Percentiles rank a stretch among this genome's conserved stretches.
These are phyloP conservation scores for Corallochytrium limacisporum DNA, from an alignment of 78 protist genomes.

Conservation along the genomic window DNA sequence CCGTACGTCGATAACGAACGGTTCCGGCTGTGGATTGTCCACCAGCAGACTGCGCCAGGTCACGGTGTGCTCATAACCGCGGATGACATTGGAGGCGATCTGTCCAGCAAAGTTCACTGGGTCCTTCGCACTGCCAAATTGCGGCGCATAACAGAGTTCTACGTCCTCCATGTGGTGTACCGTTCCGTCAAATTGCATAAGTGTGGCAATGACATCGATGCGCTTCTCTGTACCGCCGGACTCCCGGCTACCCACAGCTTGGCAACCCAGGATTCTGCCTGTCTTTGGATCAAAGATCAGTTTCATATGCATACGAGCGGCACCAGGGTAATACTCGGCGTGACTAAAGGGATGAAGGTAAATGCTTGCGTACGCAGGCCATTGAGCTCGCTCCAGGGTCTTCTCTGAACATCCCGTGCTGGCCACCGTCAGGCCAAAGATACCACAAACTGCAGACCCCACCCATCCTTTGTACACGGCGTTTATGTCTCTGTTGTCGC, in stretches of 20 bases:
- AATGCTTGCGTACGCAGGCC: background rate
- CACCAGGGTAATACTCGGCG: constrained; percentile 35
- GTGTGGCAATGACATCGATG: constrained; percentile 27
- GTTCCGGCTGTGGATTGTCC: background rate
- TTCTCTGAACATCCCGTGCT: constrained; percentile 6
- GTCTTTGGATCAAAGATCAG: background rate
- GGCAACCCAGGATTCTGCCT: constrained; percentile 28
- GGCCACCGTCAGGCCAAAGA: constrained; percentile 2
- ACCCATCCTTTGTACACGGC: background rate
- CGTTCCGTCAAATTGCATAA: constrained; percentile 14
- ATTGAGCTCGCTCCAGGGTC: background rate
- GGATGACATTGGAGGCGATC: constrained; percentile 4
- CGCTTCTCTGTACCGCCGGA: constrained; percentile 22
- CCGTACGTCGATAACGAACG: constrained; percentile 7
- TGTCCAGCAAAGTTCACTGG: constrained; percentile 27
- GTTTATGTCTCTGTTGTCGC: background rate
- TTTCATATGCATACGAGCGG: constrained; percentile 7
- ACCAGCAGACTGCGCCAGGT: background rate
- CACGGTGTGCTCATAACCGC: background rate
- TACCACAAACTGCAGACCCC: constrained; percentile 11
- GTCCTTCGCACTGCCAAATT: constrained; percentile 23
- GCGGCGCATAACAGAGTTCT: constrained; percentile 42
- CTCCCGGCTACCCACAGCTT: constrained; percentile 32
- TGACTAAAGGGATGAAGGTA: background rate
- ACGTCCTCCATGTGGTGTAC: constrained; percentile 22